Evolutionary conservation across 495 filamentous ascomycete species (phyloP).

Genomic region (Bombardia bombarda): DNA sequence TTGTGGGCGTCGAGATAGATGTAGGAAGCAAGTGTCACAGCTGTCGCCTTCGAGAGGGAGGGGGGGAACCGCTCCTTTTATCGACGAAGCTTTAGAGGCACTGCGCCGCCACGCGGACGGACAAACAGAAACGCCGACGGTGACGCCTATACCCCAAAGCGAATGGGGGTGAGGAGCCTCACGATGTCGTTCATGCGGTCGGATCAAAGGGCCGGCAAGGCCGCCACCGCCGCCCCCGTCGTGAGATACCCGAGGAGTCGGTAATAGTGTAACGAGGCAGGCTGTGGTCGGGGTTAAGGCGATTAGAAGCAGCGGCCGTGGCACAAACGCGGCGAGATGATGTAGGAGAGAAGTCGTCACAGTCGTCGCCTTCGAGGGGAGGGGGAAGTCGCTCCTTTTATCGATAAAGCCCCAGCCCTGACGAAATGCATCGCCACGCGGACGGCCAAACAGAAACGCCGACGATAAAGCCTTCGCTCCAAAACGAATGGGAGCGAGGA

Average conservation of each 20-base stretch:
- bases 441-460: too few species aligned
- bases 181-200: constrained; percentile 2
- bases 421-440: background rate
- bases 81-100: constrained; percentile 2
- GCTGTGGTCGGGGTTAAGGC: background rate
- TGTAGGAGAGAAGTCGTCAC: background rate
- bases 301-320: background rate
- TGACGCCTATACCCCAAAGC: constrained; percentile 2
- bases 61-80: constrained; percentile 7
- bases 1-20: constrained; percentile 2
- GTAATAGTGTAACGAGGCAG: background rate
- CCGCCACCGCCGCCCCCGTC: background rate
- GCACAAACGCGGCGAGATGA: background rate
- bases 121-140: constrained; percentile 4
- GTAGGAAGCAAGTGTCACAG: background rate
- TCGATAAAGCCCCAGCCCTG: background rate
- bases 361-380: background rate
- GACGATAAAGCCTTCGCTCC: too few species aligned
- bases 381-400: background rate
- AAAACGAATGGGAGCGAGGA: background rate
- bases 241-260: background rate
- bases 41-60: constrained; percentile 3
- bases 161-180: constrained; percentile 3
- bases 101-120: constrained; percentile 1
- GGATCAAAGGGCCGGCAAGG: background rate